Base-by-base conservation (phyloP, 2,329 filamentous ascomycete species). In the Colletotrichum agaves region DNA sequence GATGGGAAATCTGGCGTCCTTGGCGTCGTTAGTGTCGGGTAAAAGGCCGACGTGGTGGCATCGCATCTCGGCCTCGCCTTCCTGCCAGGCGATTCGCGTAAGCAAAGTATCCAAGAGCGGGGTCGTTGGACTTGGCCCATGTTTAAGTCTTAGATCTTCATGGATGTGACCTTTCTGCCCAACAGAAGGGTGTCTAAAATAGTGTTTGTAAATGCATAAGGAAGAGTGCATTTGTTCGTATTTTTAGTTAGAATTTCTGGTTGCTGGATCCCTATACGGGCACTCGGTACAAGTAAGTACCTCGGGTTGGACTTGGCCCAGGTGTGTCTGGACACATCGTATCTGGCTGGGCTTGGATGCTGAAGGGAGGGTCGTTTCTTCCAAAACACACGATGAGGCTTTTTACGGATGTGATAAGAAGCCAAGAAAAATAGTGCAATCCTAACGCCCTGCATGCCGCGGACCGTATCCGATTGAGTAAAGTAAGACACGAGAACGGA, bases 381-480 rank as follows among this genome's bases (percentile, higher is more conserved):
- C 41, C 15, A 41, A 49, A 17, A 37, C 12, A 39, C 15, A 61
- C n/a, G 58, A 61, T 52, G 44, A n/a, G 46, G 27, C 55, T 64
- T 53, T 43, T 68, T 63, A 15, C 33, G 61, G 65, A 60, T 64
- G 55, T 64, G 65, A 68, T 68, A 49, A 55, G 61, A 61, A 44
- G 65, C 61, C 53, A 65, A 64, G 65, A n/a, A 47, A 41, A 53
- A 41, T 67, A 47, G 46, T 60, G 65, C 61, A 47, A 64, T 56
- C 41, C 65, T n/a, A 11, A 11, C 53, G 53, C 47, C 39, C 55
- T 68, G 53, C 61, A 60, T 64, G 61, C 49, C 33, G 49, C 65
- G 61, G 61, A 60, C 27, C 31, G 41, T 60, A 33, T 64, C 61
- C 61, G 61, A 68, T 68, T 68, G 65, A 68, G 65, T 37, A 55